A percentile compares a stretch with the other conserved stretches of the same genome.
phyloP scores from a whole-genome alignment of 2,329 filamentous ascomycete genomes.

The Epichloe gansuensis region DNA sequence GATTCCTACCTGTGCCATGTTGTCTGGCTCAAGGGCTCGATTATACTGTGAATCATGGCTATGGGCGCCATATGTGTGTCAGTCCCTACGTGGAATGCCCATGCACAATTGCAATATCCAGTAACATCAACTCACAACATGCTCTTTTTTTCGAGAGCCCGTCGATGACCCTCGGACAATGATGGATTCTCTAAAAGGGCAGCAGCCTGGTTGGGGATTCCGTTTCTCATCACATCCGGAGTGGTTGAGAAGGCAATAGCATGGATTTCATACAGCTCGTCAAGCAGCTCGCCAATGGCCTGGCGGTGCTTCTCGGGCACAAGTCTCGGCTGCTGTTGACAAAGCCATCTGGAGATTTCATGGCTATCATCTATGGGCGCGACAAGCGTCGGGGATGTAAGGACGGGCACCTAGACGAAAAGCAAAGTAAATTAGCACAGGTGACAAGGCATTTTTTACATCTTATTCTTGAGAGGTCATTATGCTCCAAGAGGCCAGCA shows the following conservation, averaged over 20 bases:
- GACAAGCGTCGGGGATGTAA: constrained; percentile 15
- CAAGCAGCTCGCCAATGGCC: constrained; percentile 13
- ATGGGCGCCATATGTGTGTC: not conserved
- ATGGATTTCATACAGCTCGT: constrained; percentile 15
- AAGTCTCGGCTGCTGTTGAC: constrained; percentile 16
- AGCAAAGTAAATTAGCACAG: not conserved
- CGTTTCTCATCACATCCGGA: constrained; percentile 13
- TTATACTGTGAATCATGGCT: constrained; percentile 17
- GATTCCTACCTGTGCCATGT: constrained; percentile 13
- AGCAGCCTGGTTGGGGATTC: constrained; percentile 17
- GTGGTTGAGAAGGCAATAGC: constrained; percentile 13
- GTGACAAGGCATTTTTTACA: not conserved
- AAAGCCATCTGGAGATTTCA: constrained; percentile 18
- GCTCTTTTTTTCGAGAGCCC: constrained; percentile 19
- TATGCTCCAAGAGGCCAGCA: too few relatives aligned
- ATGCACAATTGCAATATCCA: too few relatives aligned
- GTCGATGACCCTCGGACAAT: constrained; percentile 15
- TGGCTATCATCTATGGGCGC: constrained; percentile 15
- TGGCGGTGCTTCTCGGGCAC: constrained; percentile 13
- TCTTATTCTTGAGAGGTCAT: too few relatives aligned
- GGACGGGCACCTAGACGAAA: constrained; percentile 13
- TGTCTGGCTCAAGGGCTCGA: constrained; percentile 13
- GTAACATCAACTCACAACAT: constrained; percentile 15
- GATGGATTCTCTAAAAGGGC: constrained; percentile 16
- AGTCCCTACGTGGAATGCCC: not conserved